These are phyloP conservation scores for Paramecium sexaurelia DNA, from an alignment of 73 alveolate species.

Conservation along the genomic window DNA sequence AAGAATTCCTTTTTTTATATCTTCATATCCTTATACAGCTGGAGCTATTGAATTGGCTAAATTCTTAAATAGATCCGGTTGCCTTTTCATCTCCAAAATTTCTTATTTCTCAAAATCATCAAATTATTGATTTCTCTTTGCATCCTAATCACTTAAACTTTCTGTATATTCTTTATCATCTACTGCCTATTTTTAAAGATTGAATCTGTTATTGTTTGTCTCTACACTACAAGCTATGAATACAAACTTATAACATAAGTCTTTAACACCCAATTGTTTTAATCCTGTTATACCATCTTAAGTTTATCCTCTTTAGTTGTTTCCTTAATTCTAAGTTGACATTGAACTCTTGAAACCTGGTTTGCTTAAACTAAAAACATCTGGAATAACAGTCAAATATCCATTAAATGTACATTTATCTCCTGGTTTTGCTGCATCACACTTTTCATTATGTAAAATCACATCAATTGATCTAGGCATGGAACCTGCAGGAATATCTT, in stretches of 20 bases:
- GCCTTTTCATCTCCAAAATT: constrained; percentile 82
- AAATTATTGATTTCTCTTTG: constrained; percentile 70
- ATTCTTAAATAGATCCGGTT: constrained; percentile 83
- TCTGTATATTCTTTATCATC: constrained; percentile 72
- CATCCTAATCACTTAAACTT: constrained; percentile 68
- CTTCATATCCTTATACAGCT: constrained; percentile 96
- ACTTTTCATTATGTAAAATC: constrained; percentile 92
- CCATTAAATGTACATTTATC: constrained; percentile 89
- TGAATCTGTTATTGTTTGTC: constrained; percentile 73
- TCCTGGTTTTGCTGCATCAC: constrained; percentile 97
- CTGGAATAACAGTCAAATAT: constrained; percentile 95
- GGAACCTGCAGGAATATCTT: constrained; percentile 98
- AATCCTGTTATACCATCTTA: constrained; percentile 96
- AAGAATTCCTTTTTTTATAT: constrained; percentile 98
- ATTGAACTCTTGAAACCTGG: constrained; percentile 93
- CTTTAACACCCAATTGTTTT: constrained; percentile 96
- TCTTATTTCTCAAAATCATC: constrained; percentile 81
- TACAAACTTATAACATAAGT: constrained; percentile 94
- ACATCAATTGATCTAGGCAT: constrained; percentile 99
- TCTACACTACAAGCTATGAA: constrained; percentile 93
- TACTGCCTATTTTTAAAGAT: constrained; percentile 70
- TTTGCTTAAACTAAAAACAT: constrained; percentile 90
- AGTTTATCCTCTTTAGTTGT: constrained; percentile 80
- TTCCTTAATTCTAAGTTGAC: constrained; percentile 75
- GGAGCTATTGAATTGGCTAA: constrained; percentile 97